Conservation (phyloP, 2,329 filamentous ascomycete species). For the Hyphodiscus sp. region DNA sequence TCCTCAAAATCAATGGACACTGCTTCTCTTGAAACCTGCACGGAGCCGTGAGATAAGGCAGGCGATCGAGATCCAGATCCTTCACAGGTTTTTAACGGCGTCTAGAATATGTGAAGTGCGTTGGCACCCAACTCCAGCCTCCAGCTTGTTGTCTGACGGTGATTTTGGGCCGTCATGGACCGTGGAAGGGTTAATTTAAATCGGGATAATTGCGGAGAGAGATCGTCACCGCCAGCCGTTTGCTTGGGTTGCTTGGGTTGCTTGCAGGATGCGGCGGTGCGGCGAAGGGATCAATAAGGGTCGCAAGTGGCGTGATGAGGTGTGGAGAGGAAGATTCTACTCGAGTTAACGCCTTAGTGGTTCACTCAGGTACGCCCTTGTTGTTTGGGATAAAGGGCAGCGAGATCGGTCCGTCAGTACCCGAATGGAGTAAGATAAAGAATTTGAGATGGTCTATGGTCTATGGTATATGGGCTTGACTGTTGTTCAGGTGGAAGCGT, state of each 20-base stretch:
- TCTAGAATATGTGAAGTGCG: background rate
- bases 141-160: background rate
- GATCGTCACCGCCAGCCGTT: too few species aligned
- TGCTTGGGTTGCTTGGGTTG: too few species aligned
- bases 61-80: background rate
- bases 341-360: background rate
- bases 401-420: background rate
- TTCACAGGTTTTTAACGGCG: background rate
- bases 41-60: background rate
- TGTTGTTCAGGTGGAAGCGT: too few species aligned
- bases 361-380: background rate
- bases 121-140: background rate
- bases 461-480: too few species aligned
- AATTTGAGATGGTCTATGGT: too few species aligned
- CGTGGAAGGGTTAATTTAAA: background rate
- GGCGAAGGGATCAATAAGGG: background rate
- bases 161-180: background rate
- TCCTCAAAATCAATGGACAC: constrained; percentile 3
- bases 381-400: background rate
- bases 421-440: background rate
- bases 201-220: background rate
- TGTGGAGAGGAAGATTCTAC: background rate
- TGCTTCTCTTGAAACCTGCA: background rate
- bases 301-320: background rate
- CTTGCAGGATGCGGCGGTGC: too few species aligned